phyloP scores from a whole-genome alignment of 2,329 filamentous ascomycete species.

The Scytalidium lignicola region DNA sequence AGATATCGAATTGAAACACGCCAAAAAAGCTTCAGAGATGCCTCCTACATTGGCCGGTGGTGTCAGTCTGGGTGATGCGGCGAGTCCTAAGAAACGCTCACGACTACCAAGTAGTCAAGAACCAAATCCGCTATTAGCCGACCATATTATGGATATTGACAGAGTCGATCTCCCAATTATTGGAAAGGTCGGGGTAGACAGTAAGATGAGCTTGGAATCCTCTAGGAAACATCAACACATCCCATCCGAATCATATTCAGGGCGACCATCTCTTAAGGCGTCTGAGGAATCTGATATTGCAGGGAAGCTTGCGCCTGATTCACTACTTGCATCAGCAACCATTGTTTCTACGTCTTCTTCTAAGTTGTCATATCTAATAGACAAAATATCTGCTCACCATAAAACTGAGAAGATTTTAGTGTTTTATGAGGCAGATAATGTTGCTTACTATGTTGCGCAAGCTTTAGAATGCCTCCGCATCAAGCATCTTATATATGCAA shows the following conservation, averaged over 20 bases:
- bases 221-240: not conserved
- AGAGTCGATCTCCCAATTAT: not conserved
- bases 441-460: slow-evolving; percentile 80
- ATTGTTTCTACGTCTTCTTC: slow-evolving; percentile 75
- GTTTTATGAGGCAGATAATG: slow-evolving; percentile 86
- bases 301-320: slow-evolving; percentile 11
- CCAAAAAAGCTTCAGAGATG: slow-evolving; percentile 6
- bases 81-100: slow-evolving; percentile 12
- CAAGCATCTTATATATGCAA: slow-evolving; percentile 62
- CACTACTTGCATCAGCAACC: slow-evolving; percentile 31
- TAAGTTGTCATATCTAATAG: slow-evolving; percentile 81
- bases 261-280: slow-evolving; percentile 5
- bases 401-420: slow-evolving; percentile 78
- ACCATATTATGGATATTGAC: slow-evolving; percentile 7
- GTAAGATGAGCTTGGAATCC: not conserved
- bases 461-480: slow-evolving; percentile 69
- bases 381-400: slow-evolving; percentile 64
- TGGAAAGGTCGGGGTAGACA: not conserved
- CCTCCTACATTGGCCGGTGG: slow-evolving; percentile 17
- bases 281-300: slow-evolving; percentile 15
- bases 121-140: slow-evolving; percentile 12
- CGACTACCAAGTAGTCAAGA: slow-evolving; percentile 1
- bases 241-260: not conserved
- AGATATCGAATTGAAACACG: slow-evolving; percentile 4
- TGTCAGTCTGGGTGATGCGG: slow-evolving; percentile 13